Evolutionary conservation across 140 eudicot species (phyloP).

Genomic region (Bidens hawaiensis): DNA sequence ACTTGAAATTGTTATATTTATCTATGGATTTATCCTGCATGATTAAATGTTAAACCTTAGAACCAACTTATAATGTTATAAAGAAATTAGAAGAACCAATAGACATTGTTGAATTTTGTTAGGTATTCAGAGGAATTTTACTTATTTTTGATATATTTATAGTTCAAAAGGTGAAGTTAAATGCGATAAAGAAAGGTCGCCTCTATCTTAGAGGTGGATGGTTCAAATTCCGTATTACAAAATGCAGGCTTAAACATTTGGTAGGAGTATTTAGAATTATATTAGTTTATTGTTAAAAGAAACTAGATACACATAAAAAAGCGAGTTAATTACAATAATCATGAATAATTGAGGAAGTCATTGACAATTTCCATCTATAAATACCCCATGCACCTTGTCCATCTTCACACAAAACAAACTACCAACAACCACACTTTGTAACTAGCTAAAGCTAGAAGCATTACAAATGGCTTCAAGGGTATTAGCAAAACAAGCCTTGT

Average conservation of each 20-base stretch:
- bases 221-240: too few relatives aligned
- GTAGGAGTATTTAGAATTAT: neutral
- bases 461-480: conserved; percentile 55
- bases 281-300: neutral
- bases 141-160: too few relatives aligned
- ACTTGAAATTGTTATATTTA: neutral
- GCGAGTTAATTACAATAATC: neutral
- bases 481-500: conserved; percentile 35
- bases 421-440: neutral
- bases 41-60: neutral
- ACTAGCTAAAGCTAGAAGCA: neutral
- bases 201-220: too few relatives aligned
- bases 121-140: too few relatives aligned
- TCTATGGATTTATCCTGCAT: neutral
- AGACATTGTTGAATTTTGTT: too few relatives aligned
- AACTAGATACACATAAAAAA: neutral
- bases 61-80: neutral
- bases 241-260: too few relatives aligned
- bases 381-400: conserved; percentile 14
- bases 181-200: too few relatives aligned
- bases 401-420: conserved; percentile 15
- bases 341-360: neutral
- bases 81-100: too few relatives aligned
- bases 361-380: conserved; percentile 16
- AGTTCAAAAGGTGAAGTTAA: too few relatives aligned